These are phyloP conservation scores for Heliocybe sulcata DNA, from an alignment of 1,284 basidiomycete species.

Conservation along the genomic window DNA sequence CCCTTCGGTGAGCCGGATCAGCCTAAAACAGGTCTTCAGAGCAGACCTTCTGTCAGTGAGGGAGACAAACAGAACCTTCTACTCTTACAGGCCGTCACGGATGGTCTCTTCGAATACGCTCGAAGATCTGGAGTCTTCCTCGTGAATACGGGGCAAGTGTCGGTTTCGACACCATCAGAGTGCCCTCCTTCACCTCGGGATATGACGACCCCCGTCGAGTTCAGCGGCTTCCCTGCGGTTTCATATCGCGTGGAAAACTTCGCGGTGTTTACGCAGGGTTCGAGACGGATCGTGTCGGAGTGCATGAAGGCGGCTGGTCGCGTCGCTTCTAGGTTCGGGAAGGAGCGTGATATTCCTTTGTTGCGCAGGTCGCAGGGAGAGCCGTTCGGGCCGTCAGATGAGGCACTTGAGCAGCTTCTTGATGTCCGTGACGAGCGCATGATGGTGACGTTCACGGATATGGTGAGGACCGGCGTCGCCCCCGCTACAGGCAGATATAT, in stretches of 20 bases:
- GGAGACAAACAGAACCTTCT: conserved; percentile 9
- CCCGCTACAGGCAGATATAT: conserved; percentile 36
- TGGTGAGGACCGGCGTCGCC: conserved; percentile 16
- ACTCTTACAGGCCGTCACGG: conserved; percentile 7
- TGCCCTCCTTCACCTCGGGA: conserved; percentile 12
- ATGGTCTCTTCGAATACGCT: background rate
- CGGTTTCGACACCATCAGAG: background rate
- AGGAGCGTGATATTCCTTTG: conserved; percentile 55
- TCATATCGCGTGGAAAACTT: conserved; percentile 32
- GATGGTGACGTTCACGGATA: conserved; percentile 12
- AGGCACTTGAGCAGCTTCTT: conserved; percentile 28
- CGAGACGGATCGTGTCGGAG: conserved; percentile 66
- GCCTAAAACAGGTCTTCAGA: background rate
- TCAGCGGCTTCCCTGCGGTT: conserved; percentile 52
- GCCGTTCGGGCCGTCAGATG: conserved; percentile 26
- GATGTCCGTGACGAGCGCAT: conserved; percentile 30
- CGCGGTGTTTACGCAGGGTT: conserved; percentile 25
- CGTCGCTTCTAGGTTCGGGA: conserved; percentile 68
- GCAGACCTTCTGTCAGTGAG: background rate
- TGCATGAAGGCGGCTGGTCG: conserved; percentile 82
- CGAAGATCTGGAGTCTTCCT: background rate
- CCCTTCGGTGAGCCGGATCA: conserved; percentile 36
- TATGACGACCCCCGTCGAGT: conserved; percentile 22
- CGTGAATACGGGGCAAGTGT: background rate
- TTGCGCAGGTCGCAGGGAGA: conserved; percentile 51